phyloP scores from a whole-genome alignment of 257 asterid species.

The Echites panduratus region DNA sequence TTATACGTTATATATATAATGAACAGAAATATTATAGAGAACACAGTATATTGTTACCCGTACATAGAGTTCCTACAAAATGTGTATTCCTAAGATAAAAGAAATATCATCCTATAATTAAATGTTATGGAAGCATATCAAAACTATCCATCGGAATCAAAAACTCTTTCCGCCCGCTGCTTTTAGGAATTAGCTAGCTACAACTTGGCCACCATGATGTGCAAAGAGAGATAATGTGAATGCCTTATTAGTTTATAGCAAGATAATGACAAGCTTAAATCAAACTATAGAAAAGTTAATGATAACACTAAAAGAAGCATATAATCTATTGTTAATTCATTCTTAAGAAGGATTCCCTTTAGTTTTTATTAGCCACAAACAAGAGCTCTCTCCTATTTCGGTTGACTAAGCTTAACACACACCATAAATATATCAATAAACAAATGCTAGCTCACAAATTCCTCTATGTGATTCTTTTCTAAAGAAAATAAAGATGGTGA shows the following conservation, averaged over 20 bases:
- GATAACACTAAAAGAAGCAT: conserved; percentile 8
- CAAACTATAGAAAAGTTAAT: conserved; percentile 17
- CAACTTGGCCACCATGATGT: conserved; percentile 43
- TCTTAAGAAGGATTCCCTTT: conserved; percentile 10
- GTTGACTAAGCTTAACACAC: conserved; percentile 17
- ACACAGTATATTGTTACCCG: too few species aligned
- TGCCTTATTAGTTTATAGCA: conserved; percentile 32
- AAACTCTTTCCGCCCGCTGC: conserved; percentile 38
- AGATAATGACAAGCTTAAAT: conserved; percentile 39
- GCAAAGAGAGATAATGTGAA: conserved; percentile 42
- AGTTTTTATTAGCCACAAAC: conserved; percentile 14
- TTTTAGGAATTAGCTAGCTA: conserved; percentile 32
- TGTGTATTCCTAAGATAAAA: too few species aligned
- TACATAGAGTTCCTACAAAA: too few species aligned
- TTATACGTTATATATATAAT: too few species aligned
- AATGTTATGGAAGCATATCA: conserved; percentile 25
- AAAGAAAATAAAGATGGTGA: not conserved
- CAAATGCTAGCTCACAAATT: too few species aligned
- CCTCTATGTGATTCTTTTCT: not conserved
- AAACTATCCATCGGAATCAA: conserved; percentile 13
- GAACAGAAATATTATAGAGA: too few species aligned
- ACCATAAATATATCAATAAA: not conserved
- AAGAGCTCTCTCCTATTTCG: not conserved
- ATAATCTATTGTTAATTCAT: not conserved
- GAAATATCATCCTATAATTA: not conserved